Conservation (phyloP, 1,284 basidiomycete species). For the Ceratobasidium sp. region DNA sequence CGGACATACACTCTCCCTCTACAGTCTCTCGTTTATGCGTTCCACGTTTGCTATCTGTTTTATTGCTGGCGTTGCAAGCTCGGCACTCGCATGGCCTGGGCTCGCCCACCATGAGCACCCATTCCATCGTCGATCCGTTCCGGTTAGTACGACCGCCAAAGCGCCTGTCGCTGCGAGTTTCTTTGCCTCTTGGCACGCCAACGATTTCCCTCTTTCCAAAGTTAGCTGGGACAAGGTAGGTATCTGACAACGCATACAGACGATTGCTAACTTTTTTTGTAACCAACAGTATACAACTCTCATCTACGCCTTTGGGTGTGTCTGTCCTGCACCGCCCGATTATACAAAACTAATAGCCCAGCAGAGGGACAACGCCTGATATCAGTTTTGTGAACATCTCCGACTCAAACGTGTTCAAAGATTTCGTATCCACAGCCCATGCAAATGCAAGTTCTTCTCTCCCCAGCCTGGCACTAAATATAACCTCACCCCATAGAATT, state of each 20-base stretch:
- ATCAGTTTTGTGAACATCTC: constrained; percentile 27
- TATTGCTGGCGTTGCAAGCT: constrained; percentile 10
- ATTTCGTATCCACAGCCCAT: constrained; percentile 40
- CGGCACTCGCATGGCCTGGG: constrained; percentile 17
- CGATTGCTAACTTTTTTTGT: neutral
- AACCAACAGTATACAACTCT: constrained; percentile 28
- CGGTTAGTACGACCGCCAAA: neutral
- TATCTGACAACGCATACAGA: neutral
- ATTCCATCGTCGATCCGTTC: neutral
- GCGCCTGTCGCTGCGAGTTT: constrained; percentile 27
- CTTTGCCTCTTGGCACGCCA: constrained; percentile 38
- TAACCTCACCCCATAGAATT: constrained; percentile 31
- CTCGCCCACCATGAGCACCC: neutral
- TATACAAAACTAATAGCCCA: neutral
- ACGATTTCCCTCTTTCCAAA: constrained; percentile 30
- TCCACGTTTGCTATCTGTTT: neutral
- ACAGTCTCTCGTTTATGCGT: neutral
- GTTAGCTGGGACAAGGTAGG: constrained; percentile 39
- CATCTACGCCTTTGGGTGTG: constrained; percentile 38
- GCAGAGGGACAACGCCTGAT: constrained; percentile 24
- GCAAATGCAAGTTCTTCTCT: constrained; percentile 32
- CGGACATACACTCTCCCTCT: neutral
- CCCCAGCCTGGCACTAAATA: neutral
- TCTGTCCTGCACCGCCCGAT: neutral
- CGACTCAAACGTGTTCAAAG: constrained; percentile 32